Percentiles rank a stretch among this genome's conserved stretches.
phyloP scores from a whole-genome alignment of 495 filamentous ascomycete species.

The Massariosphaeria phaeospora region DNA sequence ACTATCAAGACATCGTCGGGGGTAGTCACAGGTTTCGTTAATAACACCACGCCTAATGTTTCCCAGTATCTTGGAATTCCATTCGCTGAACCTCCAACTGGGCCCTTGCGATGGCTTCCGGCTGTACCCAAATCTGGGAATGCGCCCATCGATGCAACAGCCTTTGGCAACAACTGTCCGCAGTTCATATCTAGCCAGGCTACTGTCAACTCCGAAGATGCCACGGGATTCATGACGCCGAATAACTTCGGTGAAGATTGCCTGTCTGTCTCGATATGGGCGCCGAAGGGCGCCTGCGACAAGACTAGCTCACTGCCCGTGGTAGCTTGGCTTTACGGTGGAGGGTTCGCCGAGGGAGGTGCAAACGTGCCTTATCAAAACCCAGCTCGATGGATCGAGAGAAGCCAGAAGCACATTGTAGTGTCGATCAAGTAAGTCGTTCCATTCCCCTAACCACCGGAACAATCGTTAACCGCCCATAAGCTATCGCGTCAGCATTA shows the following conservation, averaged over 20 bases:
- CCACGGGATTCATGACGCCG: constrained; percentile 51
- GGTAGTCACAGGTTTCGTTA: constrained; percentile 37
- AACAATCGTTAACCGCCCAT: background rate
- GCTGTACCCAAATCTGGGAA: constrained; percentile 38
- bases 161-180: constrained; percentile 34
- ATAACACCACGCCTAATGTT: constrained; percentile 39
- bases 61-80: constrained; percentile 48
- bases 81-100: constrained; percentile 44
- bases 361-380: constrained; percentile 45
- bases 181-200: constrained; percentile 36
- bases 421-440: constrained; percentile 50
- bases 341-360: constrained; percentile 56
- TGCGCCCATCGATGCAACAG: constrained; percentile 35
- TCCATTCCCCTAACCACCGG: background rate
- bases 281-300: constrained; percentile 52
- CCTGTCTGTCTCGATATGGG: constrained; percentile 55
- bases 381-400: constrained; percentile 43
- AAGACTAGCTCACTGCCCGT: constrained; percentile 54
- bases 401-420: constrained; percentile 51
- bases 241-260: constrained; percentile 51
- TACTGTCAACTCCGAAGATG: constrained; percentile 50
- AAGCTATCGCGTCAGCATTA: constrained; percentile 60
- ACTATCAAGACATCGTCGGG: constrained; percentile 18
- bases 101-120: constrained; percentile 42
- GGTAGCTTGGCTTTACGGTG: constrained; percentile 63